A percentile compares a stretch with the other conserved stretches of the same genome.
Evolutionary conservation across 2,329 filamentous ascomycete species (phyloP).

Genomic region (Fusarium armeniacum): DNA sequence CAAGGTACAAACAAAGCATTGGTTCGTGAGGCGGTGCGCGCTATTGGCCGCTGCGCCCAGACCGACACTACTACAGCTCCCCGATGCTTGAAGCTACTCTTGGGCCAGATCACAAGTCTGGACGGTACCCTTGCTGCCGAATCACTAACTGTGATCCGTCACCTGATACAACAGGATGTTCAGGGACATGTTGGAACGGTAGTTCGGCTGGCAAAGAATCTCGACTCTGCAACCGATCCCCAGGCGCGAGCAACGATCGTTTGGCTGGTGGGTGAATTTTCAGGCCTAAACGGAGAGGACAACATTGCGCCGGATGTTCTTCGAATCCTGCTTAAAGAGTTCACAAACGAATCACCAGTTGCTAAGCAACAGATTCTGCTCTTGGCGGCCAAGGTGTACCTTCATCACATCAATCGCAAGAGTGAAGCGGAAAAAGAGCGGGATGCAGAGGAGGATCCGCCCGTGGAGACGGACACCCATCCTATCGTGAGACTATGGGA

Average conservation of each 20-base stretch:
- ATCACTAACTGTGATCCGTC: conserved; percentile 92
- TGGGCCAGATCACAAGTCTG: conserved; percentile 88
- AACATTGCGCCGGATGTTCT: conserved; percentile 95
- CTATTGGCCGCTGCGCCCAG: conserved; percentile 94
- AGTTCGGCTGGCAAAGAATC: conserved; percentile 87
- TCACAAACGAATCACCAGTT: conserved; percentile 84
- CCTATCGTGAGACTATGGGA: conserved; percentile 84
- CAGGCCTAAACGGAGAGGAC: conserved; percentile 81
- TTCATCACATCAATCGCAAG: conserved; percentile 84
- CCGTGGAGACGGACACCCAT: conserved; percentile 62
- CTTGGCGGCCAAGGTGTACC: conserved; percentile 94
- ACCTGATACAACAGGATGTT: conserved; percentile 93
- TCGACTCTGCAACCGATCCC: conserved; percentile 89
- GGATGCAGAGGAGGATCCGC: conserved; percentile 52
- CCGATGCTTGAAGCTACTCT: conserved; percentile 84
- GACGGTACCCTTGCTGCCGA: conserved; percentile 92
- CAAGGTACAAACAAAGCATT: conserved; percentile 79
- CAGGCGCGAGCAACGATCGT: conserved; percentile 94
- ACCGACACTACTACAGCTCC: conserved; percentile 77
- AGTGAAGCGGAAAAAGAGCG: conserved; percentile 59
- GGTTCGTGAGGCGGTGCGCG: conserved; percentile 89
- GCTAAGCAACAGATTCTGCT: conserved; percentile 94
- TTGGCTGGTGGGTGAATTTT: conserved; percentile 96
- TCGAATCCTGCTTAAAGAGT: conserved; percentile 87
- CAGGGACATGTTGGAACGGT: conserved; percentile 86